These are phyloP conservation scores for Claviceps humidiphila DNA, from an alignment of 2,329 filamentous ascomycete genomes.

Conservation along the genomic window DNA sequence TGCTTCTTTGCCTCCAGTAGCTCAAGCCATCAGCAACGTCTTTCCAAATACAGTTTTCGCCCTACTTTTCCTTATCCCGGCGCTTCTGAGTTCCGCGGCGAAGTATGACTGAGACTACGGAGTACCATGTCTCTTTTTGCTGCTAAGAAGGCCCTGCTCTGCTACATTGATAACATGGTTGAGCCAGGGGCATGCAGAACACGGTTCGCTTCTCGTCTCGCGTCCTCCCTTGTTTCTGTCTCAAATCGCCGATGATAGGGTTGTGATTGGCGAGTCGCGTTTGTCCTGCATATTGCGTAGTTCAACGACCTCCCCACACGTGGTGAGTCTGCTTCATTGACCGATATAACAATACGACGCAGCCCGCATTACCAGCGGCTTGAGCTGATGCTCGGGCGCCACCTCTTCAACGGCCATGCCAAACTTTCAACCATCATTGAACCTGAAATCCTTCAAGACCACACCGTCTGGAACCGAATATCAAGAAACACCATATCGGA, in stretches of 20 bases:
- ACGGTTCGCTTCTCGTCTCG: neutral
- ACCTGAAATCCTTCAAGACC: constrained; percentile 1
- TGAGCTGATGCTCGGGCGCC: constrained; percentile 4
- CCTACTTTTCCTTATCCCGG: constrained; percentile 4
- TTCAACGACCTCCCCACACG: neutral
- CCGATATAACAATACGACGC: constrained; percentile 5
- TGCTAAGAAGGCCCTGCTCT: neutral
- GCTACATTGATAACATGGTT: constrained; percentile 1
- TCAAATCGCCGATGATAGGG: neutral
- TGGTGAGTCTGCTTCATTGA: neutral
- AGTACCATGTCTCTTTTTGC: constrained; percentile 3
- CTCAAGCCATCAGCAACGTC: constrained; percentile 2
- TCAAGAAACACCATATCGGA: neutral
- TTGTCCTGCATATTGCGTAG: neutral
- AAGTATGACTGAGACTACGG: constrained; percentile 1
- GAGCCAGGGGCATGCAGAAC: neutral
- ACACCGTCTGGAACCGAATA: neutral
- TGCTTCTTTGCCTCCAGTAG: constrained; percentile 4
- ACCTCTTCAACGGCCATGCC: constrained; percentile 5
- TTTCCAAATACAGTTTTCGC: neutral
- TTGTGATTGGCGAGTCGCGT: neutral
- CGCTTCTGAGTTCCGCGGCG: constrained; percentile 4
- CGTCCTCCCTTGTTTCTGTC: neutral
- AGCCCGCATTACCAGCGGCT: constrained; percentile 1
- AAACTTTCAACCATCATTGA: constrained; percentile 1